Evolutionary conservation across 495 filamentous ascomycete species (phyloP).

Genomic region (Penicillium waksmanii): DNA sequence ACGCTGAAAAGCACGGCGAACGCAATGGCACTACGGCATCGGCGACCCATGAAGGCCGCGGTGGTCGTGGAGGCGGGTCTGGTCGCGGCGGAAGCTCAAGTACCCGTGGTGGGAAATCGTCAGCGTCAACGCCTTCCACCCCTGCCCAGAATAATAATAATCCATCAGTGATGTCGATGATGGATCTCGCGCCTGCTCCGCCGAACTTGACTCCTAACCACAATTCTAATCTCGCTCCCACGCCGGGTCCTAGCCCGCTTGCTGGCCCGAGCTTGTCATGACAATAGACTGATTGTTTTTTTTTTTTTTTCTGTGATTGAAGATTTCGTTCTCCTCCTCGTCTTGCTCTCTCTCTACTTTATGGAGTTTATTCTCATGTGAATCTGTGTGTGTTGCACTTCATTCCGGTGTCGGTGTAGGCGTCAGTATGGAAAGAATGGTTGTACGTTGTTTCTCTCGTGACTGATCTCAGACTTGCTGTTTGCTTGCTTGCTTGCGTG

Average conservation of each 20-base stretch:
- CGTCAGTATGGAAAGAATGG: neutral
- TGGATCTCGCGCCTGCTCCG: conserved; percentile 31
- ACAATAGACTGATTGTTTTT: neutral
- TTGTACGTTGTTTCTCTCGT: neutral
- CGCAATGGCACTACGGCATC: conserved; percentile 23
- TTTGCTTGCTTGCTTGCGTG: neutral
- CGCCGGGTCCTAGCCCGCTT: conserved; percentile 29
- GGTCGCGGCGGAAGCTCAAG: conserved; percentile 39
- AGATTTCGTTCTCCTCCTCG: neutral
- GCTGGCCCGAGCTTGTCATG: conserved; percentile 23
- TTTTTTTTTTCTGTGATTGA: neutral
- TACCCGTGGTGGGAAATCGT: conserved; percentile 35
- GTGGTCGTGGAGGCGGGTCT: conserved; percentile 34
- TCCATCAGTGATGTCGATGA: conserved; percentile 28
- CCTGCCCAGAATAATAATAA: conserved; percentile 11
- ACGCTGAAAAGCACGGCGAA: conserved; percentile 61
- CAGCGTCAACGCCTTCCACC: conserved; percentile 19
- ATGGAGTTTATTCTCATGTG: neutral
- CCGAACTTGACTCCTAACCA: conserved; percentile 28
- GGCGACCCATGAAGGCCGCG: conserved; percentile 29
- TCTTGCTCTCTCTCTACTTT: neutral
- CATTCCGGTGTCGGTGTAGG: neutral
- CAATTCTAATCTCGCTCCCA: conserved; percentile 29
- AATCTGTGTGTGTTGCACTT: neutral
- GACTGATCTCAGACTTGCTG: neutral